phyloP scores from a whole-genome alignment of 352 stramenopile genomes.

The Pythium aquatile region DNA sequence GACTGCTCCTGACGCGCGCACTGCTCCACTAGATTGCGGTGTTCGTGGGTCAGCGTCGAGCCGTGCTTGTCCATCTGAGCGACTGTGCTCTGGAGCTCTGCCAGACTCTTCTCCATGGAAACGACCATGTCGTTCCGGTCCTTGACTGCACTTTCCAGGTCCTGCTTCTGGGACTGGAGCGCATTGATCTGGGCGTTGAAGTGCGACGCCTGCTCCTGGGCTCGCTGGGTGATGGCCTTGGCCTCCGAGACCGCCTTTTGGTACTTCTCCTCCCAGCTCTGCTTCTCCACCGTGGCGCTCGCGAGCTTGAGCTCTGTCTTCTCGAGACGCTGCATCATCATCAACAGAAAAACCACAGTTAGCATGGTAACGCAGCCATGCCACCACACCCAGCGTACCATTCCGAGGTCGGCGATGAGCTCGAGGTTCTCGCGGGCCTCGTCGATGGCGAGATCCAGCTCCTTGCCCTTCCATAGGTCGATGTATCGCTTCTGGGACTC shows the following conservation, averaged over 20 bases:
- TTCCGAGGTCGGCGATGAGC: conserved; percentile 49
- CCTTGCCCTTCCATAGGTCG: conserved; percentile 81
- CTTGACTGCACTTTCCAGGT: conserved; percentile 50
- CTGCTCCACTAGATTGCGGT: conserved; percentile 45
- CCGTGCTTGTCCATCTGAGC: conserved; percentile 49
- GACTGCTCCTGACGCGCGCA: conserved; percentile 35
- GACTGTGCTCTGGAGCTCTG: conserved; percentile 39
- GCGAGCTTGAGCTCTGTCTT: conserved; percentile 60
- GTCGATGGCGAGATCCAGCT: conserved; percentile 73
- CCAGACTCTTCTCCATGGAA: conserved; percentile 40
- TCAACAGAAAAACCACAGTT: not conserved
- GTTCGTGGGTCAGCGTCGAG: conserved; percentile 37
- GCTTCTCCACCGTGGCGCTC: conserved; percentile 55
- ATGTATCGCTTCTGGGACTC: conserved; percentile 86
- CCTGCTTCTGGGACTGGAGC: conserved; percentile 42
- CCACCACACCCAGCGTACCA: conserved; percentile 27
- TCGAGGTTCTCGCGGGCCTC: conserved; percentile 69
- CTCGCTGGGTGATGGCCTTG: conserved; percentile 48
- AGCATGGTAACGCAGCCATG: not conserved
- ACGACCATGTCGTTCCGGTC: conserved; percentile 40
- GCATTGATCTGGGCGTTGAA: conserved; percentile 46
- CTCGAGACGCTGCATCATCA: conserved; percentile 37
- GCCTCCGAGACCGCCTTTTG: conserved; percentile 50
- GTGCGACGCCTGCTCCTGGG: conserved; percentile 52
- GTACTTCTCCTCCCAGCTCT: conserved; percentile 81